phyloP scores from a whole-genome alignment of 768 basidiomycete species.

The Chlorophyllum brunneum region DNA sequence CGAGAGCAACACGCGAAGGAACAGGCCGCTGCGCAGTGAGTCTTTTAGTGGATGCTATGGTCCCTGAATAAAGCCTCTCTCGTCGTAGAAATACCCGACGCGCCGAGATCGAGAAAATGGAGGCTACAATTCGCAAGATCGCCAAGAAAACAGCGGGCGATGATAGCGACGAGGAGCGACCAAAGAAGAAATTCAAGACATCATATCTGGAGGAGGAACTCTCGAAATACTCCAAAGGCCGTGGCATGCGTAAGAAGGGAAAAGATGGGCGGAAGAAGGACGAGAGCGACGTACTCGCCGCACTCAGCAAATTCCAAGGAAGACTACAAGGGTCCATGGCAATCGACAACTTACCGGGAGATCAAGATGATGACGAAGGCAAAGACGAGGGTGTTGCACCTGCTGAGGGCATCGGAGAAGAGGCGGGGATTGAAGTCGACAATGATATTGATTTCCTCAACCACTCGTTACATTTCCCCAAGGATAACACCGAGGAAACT shows the following conservation, averaged over 20 bases:
- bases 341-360: slow-evolving; percentile 19
- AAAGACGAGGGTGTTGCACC: slow-evolving; percentile 17
- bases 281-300: slow-evolving; percentile 67
- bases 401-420: slow-evolving; percentile 25
- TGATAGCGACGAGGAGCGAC: slow-evolving; percentile 62
- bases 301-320: slow-evolving; percentile 65
- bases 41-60: not conserved
- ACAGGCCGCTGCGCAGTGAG: slow-evolving; percentile 59
- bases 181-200: slow-evolving; percentile 53
- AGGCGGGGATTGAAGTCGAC: slow-evolving; percentile 72
- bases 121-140: slow-evolving; percentile 81
- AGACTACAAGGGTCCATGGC: slow-evolving; percentile 51
- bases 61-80: not conserved
- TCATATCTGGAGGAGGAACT: slow-evolving; percentile 81
- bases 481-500: slow-evolving; percentile 73
- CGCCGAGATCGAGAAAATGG: slow-evolving; percentile 82
- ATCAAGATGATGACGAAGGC: slow-evolving; percentile 18
- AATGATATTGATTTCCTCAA: slow-evolving; percentile 71
- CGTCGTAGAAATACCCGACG: slow-evolving; percentile 60
- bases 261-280: slow-evolving; percentile 53
- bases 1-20: slow-evolving; percentile 74
- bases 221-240: slow-evolving; percentile 70
- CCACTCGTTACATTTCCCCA: slow-evolving; percentile 73
- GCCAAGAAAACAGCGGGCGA: slow-evolving; percentile 53
- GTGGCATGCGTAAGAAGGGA: slow-evolving; percentile 52